Percentiles rank a stretch among this genome's conserved stretches.
Conservation (phyloP, 495 filamentous ascomycete genomes). For the Bombardia bombarda region DNA sequence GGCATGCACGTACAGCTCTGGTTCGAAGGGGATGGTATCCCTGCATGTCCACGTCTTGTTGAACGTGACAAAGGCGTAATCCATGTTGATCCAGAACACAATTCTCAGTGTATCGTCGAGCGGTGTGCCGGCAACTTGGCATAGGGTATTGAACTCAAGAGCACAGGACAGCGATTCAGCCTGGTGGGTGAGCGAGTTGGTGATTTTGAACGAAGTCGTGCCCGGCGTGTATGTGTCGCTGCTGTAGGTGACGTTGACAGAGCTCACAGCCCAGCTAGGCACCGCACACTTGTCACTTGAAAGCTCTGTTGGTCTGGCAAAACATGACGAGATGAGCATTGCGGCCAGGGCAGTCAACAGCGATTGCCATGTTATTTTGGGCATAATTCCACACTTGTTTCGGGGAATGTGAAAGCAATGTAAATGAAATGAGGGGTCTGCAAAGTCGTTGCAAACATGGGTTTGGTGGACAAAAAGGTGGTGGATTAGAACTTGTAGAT, state of each 20-base stretch:
- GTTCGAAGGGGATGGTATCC: neutral
- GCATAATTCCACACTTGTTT: too few relatives aligned
- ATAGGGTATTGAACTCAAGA: conserved; percentile 5
- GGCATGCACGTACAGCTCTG: neutral
- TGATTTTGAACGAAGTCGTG: neutral
- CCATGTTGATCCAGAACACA: conserved; percentile 2
- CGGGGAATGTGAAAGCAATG: too few relatives aligned
- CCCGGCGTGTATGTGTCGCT: conserved; percentile 4
- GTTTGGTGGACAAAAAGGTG: too few relatives aligned
- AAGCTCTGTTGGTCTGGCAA: too few relatives aligned
- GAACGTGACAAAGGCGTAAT: neutral
- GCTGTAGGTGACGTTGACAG: conserved; percentile 3
- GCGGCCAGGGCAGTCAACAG: too few relatives aligned
- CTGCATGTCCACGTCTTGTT: conserved; percentile 4
- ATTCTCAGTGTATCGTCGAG: neutral
- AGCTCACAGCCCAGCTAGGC: conserved; percentile 2
- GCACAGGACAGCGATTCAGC: neutral
- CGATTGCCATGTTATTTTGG: too few relatives aligned
- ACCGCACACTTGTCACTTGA: neutral
- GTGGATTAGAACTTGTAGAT: too few relatives aligned
- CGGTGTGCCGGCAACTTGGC: neutral
- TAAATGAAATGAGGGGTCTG: too few relatives aligned
- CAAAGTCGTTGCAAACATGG: too few relatives aligned
- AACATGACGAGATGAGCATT: too few relatives aligned
- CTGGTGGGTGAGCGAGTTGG: neutral